Percentiles rank a stretch among this genome's conserved stretches.
Evolutionary conservation across 106 monocot genomes (phyloP).

Genomic region (Ottelia alismoides): DNA sequence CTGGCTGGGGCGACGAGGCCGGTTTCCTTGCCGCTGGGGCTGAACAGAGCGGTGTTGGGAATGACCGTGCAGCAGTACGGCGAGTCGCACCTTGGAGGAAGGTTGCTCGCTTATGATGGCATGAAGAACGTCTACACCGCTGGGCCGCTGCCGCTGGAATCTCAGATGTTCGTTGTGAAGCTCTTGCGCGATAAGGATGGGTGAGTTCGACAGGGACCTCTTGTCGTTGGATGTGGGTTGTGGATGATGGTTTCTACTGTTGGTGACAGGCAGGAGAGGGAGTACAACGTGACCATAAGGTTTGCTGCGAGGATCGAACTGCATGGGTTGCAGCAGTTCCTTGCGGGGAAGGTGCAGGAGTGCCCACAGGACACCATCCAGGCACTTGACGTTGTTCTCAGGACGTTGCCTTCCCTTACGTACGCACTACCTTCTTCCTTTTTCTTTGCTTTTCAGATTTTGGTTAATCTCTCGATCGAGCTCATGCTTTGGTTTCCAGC

Average conservation of each 20-base stretch:
- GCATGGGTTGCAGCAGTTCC: conserved; percentile 2
- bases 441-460: not conserved
- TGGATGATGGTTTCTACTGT: not conserved
- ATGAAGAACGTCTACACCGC: conserved; percentile 16
- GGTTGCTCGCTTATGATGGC: conserved; percentile 13
- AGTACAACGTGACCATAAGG: conserved; percentile 6
- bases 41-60: conserved; percentile 1
- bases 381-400: conserved; percentile 11
- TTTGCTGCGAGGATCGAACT: conserved; percentile 4
- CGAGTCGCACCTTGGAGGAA: conserved; percentile 4
- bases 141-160: conserved; percentile 15
- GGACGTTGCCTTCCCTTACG: not conserved
- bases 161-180: conserved; percentile 10
- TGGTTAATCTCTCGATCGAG: not conserved
- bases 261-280: conserved; percentile 5
- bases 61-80: not conserved
- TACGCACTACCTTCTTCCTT: not conserved
- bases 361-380: conserved; percentile 11
- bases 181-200: no score
- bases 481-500: not conserved
- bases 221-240: not conserved
- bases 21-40: no score
- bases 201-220: not conserved
- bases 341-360: not conserved
- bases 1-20: no score